These are phyloP conservation scores for Nasturtium officinale DNA, from an alignment of 345 rosid genomes.

Conservation along the genomic window DNA sequence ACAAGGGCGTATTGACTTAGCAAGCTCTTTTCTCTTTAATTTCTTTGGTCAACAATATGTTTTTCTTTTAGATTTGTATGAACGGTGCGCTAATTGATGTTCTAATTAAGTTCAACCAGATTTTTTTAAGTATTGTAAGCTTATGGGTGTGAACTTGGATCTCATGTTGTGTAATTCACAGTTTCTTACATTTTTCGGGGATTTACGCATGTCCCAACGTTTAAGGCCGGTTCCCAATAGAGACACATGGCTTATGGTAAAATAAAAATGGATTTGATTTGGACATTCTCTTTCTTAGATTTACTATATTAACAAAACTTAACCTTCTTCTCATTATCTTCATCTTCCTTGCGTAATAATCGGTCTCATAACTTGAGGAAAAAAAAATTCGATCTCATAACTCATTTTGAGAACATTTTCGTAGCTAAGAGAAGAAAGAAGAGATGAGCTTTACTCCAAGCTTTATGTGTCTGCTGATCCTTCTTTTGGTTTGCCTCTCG, in stretches of 20 bases:
- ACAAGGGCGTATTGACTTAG: constrained; percentile 9
- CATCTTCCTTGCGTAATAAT: constrained; percentile 10
- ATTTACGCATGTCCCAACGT: constrained; percentile 22
- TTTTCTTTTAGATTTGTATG: background rate
- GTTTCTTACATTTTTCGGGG: constrained; percentile 17
- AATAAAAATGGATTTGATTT: background rate
- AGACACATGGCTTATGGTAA: constrained; percentile 35
- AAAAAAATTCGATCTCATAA: background rate
- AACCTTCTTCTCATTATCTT: background rate
- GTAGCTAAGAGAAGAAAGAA: constrained; percentile 9
- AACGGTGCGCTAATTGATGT: background rate
- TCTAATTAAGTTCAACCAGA: background rate
- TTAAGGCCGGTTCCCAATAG: constrained; percentile 30
- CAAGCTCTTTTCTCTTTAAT: background rate
- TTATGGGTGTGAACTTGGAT: constrained; percentile 32
- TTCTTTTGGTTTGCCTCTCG: constrained; percentile 32
- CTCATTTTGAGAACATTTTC: background rate
- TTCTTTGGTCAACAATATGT: constrained; percentile 15
- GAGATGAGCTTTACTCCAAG: constrained; percentile 36
- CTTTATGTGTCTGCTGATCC: constrained; percentile 33
- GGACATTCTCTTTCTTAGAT: background rate
- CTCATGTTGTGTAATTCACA: constrained; percentile 17
- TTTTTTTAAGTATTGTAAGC: background rate
- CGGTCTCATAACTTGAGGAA: too few species aligned
- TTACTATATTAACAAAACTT: constrained; percentile 24